Percentiles rank a stretch among this genome's conserved stretches.
Evolutionary conservation across 2,329 filamentous ascomycete genomes (phyloP).

Genomic region (Fusarium oligoseptatum): DNA sequence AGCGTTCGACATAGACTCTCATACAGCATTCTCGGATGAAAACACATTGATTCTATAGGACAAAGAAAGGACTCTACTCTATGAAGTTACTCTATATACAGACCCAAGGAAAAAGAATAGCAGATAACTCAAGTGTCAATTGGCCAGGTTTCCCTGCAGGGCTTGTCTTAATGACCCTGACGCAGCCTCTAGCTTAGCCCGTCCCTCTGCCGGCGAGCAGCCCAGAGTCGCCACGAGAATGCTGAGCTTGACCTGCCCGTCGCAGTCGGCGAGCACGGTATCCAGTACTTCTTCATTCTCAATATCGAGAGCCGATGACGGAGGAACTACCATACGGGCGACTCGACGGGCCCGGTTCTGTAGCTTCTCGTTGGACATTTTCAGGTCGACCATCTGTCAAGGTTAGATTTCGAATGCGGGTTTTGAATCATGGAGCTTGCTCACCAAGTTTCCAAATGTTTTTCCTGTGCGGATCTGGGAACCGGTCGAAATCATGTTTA

Average conservation of each 20-base stretch:
- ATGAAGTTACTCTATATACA: neutral
- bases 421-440: neutral
- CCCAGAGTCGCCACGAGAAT: conserved; percentile 14
- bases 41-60: neutral
- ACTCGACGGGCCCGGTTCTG: neutral
- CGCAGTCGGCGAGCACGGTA: conserved; percentile 6
- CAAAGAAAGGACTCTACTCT: neutral
- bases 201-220: conserved; percentile 4
- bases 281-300: conserved; percentile 12
- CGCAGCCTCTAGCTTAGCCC: neutral
- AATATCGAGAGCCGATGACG: conserved; percentile 12
- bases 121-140: neutral
- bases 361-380: neutral
- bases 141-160: neutral
- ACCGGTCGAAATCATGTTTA: neutral
- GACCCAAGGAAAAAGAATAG: neutral
- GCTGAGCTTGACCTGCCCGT: conserved; percentile 24
- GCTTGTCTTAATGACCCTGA: conserved; percentile 3
- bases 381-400: neutral
- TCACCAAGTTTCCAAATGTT: neutral
- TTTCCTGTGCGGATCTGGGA: neutral
- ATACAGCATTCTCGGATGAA: neutral
- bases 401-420: neutral
- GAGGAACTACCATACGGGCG: conserved; percentile 8
- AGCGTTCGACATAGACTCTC: neutral